Evolutionary conservation across 208 protist species (phyloP), one percentile per base, ranked within the genome.

Genomic region (Endotrypanum monterogeii): DNA sequence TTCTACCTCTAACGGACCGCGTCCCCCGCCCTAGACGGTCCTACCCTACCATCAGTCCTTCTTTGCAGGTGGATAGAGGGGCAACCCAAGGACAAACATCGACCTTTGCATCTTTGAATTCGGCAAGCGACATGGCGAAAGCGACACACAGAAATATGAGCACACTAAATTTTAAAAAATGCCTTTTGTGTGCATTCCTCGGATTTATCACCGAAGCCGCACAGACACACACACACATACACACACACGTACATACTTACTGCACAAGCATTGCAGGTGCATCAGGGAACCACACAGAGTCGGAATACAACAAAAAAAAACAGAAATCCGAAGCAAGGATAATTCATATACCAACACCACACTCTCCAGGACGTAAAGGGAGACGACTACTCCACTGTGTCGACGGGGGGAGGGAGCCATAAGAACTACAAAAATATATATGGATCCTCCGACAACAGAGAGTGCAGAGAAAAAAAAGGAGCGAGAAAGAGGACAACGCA

Each of bases 201-300:
- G n/a, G n/a, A n/a, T n/a, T n/a, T n/a, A n/a, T n/a, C n/a, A n/a
- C n/a, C n/a, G n/a, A n/a, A n/a, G n/a, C n/a, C n/a, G n/a, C 20
- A 25, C 16, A 0, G 52, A 56, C 6, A 56, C 8, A 30, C 0
- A 56, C 16, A 65, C 11, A 65, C 37, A 18, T 20, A 41, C 18
- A 46, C 18, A 20, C 61, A 65, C 61, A 66, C 30, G 25, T 0
- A 65, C 3, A 48, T n/a, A 32, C n/a, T 28, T 23, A n/a, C n/a
- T 50, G 57, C 41, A 63, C 50, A 52, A 76, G 69, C 56, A 28
- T 11, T 39, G 46, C 50, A 61, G 23, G 48, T 6, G 11, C 25
- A 71, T 28, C 16, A 41, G n/a, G 70, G 52, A 60, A 68, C 61
- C 61, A 30, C 41, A 46, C 23, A 2, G 62, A 8, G 50, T 20